A percentile compares a stretch with the other conserved stretches of the same genome.
phyloP scores from a whole-genome alignment of 2,329 filamentous ascomycete genomes.

The Emericellopsis atlantica region DNA sequence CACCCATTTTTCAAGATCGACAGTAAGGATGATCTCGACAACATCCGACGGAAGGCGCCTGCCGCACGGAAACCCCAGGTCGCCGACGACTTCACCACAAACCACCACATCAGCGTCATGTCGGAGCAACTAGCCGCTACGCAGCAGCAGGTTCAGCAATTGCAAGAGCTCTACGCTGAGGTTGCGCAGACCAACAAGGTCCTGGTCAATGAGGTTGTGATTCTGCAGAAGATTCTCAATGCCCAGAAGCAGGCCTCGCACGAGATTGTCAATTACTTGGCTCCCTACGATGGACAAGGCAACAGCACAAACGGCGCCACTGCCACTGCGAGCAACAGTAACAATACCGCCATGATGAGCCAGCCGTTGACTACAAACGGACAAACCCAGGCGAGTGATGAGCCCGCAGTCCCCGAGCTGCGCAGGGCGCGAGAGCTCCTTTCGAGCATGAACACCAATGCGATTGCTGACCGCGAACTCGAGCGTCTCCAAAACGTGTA shows the following conservation, averaged over 20 bases:
- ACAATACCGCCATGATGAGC: slow-evolving; percentile 17
- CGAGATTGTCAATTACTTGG: slow-evolving; percentile 44
- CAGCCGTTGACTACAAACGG: slow-evolving; percentile 19
- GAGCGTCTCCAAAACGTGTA: slow-evolving; percentile 43
- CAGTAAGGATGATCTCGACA: slow-evolving; percentile 92
- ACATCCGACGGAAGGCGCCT: slow-evolving; percentile 89
- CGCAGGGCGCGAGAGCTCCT: slow-evolving; percentile 44
- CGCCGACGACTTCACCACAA: slow-evolving; percentile 61
- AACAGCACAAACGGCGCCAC: slow-evolving; percentile 9
- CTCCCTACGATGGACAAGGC: slow-evolving; percentile 25
- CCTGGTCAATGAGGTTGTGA: slow-evolving; percentile 48
- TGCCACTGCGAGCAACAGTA: slow-evolving; percentile 12
- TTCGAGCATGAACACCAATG: slow-evolving; percentile 36
- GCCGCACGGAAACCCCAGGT: slow-evolving; percentile 66
- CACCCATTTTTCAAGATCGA: slow-evolving; percentile 93
- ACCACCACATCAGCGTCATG: slow-evolving; percentile 79
- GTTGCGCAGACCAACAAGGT: slow-evolving; percentile 52
- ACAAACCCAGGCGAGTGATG: slow-evolving; percentile 25
- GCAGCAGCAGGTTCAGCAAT: slow-evolving; percentile 79
- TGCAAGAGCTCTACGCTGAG: slow-evolving; percentile 77
- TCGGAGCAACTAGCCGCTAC: slow-evolving; percentile 82
- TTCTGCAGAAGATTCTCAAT: slow-evolving; percentile 47
- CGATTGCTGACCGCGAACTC: slow-evolving; percentile 39
- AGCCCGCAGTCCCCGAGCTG: slow-evolving; percentile 34
- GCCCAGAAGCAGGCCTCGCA: slow-evolving; percentile 44